Base-by-base conservation (phyloP, 768 basidiomycete genomes). In the Suillus luteus region DNA sequence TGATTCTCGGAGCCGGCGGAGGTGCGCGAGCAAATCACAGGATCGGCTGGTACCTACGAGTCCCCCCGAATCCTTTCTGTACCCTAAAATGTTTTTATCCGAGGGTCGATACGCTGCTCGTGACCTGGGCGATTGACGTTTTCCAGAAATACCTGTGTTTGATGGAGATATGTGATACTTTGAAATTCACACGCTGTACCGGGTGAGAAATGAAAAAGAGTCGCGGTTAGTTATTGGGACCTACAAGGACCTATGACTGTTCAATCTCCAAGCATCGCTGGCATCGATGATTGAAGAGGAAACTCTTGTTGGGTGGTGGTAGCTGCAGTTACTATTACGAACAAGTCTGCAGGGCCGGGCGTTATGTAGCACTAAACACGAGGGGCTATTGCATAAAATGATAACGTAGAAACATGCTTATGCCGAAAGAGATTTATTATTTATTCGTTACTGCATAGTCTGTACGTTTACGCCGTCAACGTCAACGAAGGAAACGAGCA, bases 401-500 rank as follows among this genome's bases (percentile, higher is more conserved):
- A 31, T 49, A 49, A 52, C 27, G 49, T 52, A 33, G 51, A 19
- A 17, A 52, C 17, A 31, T 27, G 27, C 1, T 1, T 11, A 51
- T 51, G 31, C 51, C 52, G 52, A n/a, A 54, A 33, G 9, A 27
- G 49, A 27, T 17, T 46, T 4, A n/a, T 46, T 46, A 12, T 35
- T 14, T 48, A 22, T 46, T 51, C 15, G 27, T 15, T 27, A 51
- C 49, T 27, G n/a, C n/a, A n/a, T n/a, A 51, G 48, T 8, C 14
- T 27, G 24, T 51, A 51, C 48, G 49, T 27, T 17, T 51, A 51
- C 2, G 24, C 51, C 15, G 8, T 19, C 46, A 48, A 22, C 49
- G 49, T 51, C 27, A 51, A 49, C 48, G 51, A 35, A 54, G 19
- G 52, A 54, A 54, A 54, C 52, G 31, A 54, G 52, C 11, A 54